phyloP scores from a whole-genome alignment of 257 asterid genomes.

The Fraxinus excelsior region DNA sequence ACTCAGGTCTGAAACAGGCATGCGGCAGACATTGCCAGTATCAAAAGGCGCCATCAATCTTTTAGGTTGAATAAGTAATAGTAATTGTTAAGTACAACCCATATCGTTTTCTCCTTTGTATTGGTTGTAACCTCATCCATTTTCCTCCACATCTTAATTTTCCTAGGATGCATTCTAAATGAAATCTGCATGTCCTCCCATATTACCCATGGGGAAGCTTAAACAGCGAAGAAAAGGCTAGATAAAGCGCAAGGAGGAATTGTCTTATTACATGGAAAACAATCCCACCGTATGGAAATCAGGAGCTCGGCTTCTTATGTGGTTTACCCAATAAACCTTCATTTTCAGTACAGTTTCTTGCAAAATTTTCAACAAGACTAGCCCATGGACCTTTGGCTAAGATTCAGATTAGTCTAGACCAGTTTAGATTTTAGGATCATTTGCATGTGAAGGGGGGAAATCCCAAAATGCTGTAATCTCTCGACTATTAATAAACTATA shows the following conservation, averaged over 20 bases:
- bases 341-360: too few relatives aligned
- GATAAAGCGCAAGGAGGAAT: background rate
- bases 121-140: background rate
- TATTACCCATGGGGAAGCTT: background rate
- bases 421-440: background rate
- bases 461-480: background rate
- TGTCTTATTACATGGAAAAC: background rate
- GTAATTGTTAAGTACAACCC: too few relatives aligned
- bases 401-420: background rate
- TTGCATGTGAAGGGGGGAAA: background rate
- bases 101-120: background rate
- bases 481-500: background rate
- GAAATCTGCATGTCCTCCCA: background rate
- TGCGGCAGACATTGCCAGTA: too few relatives aligned
- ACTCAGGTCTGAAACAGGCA: too few relatives aligned
- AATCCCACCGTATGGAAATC: background rate
- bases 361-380: too few relatives aligned
- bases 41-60: too few relatives aligned
- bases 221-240: background rate
- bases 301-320: background rate
- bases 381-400: too few relatives aligned
- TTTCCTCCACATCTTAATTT: background rate
- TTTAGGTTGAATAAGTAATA: too few relatives aligned
- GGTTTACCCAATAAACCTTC: background rate
- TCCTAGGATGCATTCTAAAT: background rate